Conservation (phyloP, 306 rosid genomes). For the Canavalia gladiata region DNA sequence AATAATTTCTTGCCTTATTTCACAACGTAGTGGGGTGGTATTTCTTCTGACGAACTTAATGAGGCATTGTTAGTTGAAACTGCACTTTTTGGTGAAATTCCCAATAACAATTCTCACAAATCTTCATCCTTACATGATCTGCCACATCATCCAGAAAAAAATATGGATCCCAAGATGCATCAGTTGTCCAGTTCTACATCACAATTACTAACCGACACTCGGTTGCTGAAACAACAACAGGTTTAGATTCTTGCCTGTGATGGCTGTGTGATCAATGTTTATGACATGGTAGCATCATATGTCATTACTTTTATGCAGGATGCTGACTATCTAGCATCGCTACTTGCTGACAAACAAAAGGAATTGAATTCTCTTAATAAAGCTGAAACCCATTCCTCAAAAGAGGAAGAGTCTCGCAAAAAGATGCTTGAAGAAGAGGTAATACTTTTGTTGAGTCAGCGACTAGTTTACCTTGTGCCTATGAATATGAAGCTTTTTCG, state of each 20-base stretch:
- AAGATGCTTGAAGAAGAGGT: constrained; percentile 20
- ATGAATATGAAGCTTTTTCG: background rate
- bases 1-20: constrained; percentile 39
- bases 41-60: constrained; percentile 76
- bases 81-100: constrained; percentile 61
- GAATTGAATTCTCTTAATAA: constrained; percentile 54
- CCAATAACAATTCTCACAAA: constrained; percentile 46
- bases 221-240: constrained; percentile 70
- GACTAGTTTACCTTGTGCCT: background rate
- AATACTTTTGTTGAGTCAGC: background rate
- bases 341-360: constrained; percentile 60
- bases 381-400: constrained; percentile 54
- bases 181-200: constrained; percentile 41
- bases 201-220: constrained; percentile 53
- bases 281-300: constrained; percentile 35
- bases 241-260: constrained; percentile 53
- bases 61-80: constrained; percentile 76
- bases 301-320: constrained; percentile 59
- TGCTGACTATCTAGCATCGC: constrained; percentile 64
- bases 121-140: constrained; percentile 50
- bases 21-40: constrained; percentile 72
- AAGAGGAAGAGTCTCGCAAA: constrained; percentile 50
- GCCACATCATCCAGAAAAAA: constrained; percentile 52
- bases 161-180: constrained; percentile 46
- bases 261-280: constrained; percentile 31